phyloP scores from a whole-genome alignment of 805 yeast genomes.

The Ogataea corticis region DNA sequence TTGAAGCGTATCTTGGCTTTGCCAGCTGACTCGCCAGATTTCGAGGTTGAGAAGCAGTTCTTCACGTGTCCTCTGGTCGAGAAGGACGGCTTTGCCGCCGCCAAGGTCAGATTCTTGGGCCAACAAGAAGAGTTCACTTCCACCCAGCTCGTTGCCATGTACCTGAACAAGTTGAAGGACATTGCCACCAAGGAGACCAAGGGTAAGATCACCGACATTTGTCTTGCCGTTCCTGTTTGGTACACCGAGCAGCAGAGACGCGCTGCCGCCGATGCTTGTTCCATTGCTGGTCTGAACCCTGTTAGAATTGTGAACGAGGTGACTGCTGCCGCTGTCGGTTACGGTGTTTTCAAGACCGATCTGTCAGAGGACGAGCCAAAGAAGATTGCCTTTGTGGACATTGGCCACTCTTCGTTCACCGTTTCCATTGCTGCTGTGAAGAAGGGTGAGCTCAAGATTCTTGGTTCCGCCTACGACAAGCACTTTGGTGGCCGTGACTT shows the following conservation, averaged over 20 bases:
- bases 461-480: constrained; percentile 91
- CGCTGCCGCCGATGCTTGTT: constrained; percentile 92
- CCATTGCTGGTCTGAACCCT: constrained; percentile 95
- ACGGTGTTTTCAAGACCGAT: constrained; percentile 97
- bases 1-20: constrained; percentile 91
- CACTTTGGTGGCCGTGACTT: constrained; percentile 98
- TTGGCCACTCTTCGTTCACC: constrained; percentile 95
- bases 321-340: constrained; percentile 98
- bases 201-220: constrained; percentile 80
- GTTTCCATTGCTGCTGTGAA: constrained; percentile 88
- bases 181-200: constrained; percentile 81
- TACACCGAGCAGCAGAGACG: constrained; percentile 96
- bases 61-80: constrained; percentile 72
- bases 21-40: constrained; percentile 70
- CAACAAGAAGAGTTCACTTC: constrained; percentile 77
- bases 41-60: constrained; percentile 70
- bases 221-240: constrained; percentile 96
- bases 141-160: constrained; percentile 93
- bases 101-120: constrained; percentile 83
- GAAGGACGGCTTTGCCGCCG: constrained; percentile 74
- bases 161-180: constrained; percentile 83
- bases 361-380: constrained; percentile 92
- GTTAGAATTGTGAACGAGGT: constrained; percentile 97
- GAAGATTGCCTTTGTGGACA: constrained; percentile 90
- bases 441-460: constrained; percentile 92